Percentiles rank a stretch among this genome's conserved stretches.
Evolutionary conservation across 768 basidiomycete species (phyloP).

Genomic region (Pisolithus microcarpus): DNA sequence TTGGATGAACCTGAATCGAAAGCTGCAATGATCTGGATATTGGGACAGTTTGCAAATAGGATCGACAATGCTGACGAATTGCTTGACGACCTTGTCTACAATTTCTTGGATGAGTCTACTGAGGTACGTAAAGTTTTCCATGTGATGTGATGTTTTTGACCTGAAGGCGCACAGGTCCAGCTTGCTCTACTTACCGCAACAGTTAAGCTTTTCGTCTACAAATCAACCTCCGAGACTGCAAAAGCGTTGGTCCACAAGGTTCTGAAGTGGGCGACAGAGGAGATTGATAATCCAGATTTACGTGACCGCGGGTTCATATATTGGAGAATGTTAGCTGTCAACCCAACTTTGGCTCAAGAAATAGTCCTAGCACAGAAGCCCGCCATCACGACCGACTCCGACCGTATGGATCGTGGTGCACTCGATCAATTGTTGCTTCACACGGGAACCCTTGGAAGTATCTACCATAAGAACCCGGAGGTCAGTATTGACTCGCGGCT

Average conservation of each 20-base stretch:
- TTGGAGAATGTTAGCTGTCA: conserved; percentile 94
- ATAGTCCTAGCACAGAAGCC: conserved; percentile 93
- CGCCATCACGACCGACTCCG: conserved; percentile 95
- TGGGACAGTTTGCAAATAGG: conserved; percentile 91
- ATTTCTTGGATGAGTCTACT: conserved; percentile 87
- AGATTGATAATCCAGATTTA: conserved; percentile 96
- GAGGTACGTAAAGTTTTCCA: conserved; percentile 51
- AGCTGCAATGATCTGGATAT: conserved; percentile 95
- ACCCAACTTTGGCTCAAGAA: conserved; percentile 80
- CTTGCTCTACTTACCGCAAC: conserved; percentile 88
- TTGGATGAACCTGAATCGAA: conserved; percentile 96
- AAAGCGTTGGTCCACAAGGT: conserved; percentile 92
- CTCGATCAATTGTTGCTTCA: conserved; percentile 92
- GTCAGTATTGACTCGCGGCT: conserved; percentile 30
- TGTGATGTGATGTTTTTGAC: background rate
- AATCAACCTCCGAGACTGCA: conserved; percentile 71
- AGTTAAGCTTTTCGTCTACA: conserved; percentile 94
- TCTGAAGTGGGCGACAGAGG: conserved; percentile 94
- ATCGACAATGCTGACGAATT: conserved; percentile 96
- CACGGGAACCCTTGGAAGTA: conserved; percentile 88
- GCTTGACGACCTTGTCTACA: conserved; percentile 83
- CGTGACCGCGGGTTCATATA: conserved; percentile 99
- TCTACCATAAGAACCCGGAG: conserved; percentile 98
- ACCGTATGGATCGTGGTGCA: conserved; percentile 93
- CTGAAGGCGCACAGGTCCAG: conserved; percentile 64